Base-by-base conservation (phyloP, 306 rosid genomes). In the Quercus aquifolioides region DNA sequence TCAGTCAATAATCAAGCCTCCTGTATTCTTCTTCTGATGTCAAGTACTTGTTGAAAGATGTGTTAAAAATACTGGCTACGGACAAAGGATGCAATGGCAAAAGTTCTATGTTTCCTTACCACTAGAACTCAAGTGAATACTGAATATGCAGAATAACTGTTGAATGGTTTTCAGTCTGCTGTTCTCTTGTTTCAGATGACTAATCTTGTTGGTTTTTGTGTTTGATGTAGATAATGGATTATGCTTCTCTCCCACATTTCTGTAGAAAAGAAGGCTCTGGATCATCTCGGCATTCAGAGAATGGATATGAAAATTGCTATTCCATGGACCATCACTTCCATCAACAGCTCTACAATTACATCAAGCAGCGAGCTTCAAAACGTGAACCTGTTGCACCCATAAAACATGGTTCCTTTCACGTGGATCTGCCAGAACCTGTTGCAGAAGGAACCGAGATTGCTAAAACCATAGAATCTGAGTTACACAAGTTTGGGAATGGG, bases 331-430 rank as follows among this genome's bases (percentile, higher is more conserved):
- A 95, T 73, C 88, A 87, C 33, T 92, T 95, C 84, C 99, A 95
- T 82, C 96, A 89, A 84, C 82, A 89, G 84, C 96, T 95, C 76
- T 92, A 92, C 85, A 78, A 83, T 79, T 86, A 90, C 89, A 84
- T 85, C 81, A 90, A 86, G 76, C 88, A 91, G 85, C 97, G 86
- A 82, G 82, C 94, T 75, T 78, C 86, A 79, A 77, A 33, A 15
- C 54, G 67, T 28, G 88, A 84, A 81, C 54, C 85, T n/a, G 86
- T 67, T 72, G 76, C 10, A 46, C 96, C 88, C 54, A 86, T 86
- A 83, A 94, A 88, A 69, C 92, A 90, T 69, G 96, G 99, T 79
- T 95, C 99, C 11, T 91, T 90, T 80, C 98, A 92, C 67, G 98
- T 91, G 65, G 85, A 85, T 70, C 73, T 92, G 63, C 96, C 97